Conservation (phyloP, 495 filamentous ascomycete genomes). For the Delitschia confertaspora region DNA sequence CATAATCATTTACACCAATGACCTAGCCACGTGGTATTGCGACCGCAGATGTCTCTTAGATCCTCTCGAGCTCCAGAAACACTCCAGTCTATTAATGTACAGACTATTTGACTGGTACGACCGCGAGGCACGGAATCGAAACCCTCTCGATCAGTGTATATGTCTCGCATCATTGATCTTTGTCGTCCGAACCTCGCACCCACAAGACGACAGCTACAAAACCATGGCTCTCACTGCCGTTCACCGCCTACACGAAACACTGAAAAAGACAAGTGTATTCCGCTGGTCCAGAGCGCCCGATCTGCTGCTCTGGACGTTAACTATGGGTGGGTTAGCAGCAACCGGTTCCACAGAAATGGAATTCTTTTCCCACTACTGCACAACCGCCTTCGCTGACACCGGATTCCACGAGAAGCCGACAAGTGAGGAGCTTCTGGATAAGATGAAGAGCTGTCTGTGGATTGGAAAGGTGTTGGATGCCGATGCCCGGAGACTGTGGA, state of each 20-base stretch:
- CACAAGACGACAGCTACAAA: background rate
- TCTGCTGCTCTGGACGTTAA: conserved; percentile 21
- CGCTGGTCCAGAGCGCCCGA: conserved; percentile 16
- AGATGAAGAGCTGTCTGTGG: conserved; percentile 23
- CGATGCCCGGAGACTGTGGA: conserved; percentile 18
- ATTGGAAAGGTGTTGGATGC: conserved; percentile 14
- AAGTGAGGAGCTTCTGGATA: conserved; percentile 15
- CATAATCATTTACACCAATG: conserved; percentile 12
- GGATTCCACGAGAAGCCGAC: conserved; percentile 8
- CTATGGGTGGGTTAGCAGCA: conserved; percentile 21
- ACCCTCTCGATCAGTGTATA: conserved; percentile 21
- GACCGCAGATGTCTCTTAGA: conserved; percentile 21
- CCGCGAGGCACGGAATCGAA: background rate
- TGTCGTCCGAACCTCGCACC: conserved; percentile 8
- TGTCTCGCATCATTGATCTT: conserved; percentile 22
- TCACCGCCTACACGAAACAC: conserved; percentile 10
- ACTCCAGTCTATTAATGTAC: conserved; percentile 16
- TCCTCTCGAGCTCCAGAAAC: conserved; percentile 26
- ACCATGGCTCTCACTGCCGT: conserved; percentile 15
- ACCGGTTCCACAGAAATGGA: conserved; percentile 13
- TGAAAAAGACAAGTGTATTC: conserved; percentile 7
- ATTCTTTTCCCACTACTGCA: conserved; percentile 20
- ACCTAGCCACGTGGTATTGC: conserved; percentile 15
- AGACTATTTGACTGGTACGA: conserved; percentile 21
- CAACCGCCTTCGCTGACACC: conserved; percentile 11